phyloP scores from a whole-genome alignment of 1,284 basidiomycete genomes.

The Ganoderma meredithae region DNA sequence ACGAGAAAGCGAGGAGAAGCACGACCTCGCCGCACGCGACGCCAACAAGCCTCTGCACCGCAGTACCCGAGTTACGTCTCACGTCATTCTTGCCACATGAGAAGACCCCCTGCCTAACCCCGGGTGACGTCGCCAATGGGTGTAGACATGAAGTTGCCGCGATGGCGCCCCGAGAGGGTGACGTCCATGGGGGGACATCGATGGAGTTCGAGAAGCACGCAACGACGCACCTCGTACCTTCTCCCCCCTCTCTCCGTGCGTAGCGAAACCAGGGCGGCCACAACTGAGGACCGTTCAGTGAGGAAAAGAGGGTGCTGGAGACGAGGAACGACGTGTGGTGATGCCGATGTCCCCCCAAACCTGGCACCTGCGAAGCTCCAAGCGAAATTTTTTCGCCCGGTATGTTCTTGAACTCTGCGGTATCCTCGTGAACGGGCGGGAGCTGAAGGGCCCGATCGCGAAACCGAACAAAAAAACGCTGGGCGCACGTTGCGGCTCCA shows the following conservation, averaged over 20 bases:
- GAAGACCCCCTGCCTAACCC: neutral
- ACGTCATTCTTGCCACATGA: conserved; percentile 2
- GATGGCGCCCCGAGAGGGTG: neutral
- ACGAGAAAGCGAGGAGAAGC: neutral
- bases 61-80: neutral
- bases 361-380: neutral
- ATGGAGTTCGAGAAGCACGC: neutral
- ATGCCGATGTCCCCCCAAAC: neutral
- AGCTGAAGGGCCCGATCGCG: neutral
- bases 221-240: neutral
- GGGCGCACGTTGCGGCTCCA: conserved; percentile 7
- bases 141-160: neutral
- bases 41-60: neutral
- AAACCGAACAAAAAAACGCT: neutral
- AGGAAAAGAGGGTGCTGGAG: neutral
- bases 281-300: neutral
- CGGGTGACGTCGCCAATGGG: neutral
- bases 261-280: neutral
- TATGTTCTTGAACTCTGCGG: neutral
- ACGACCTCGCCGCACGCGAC: neutral
- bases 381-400: too few species aligned
- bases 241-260: neutral
- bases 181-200: neutral
- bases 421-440: neutral
- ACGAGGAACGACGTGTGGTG: neutral